Evolutionary conservation across 1,284 basidiomycete genomes (phyloP), one percentile per base, ranked within the genome.

Genomic region (Hortiboletus rubellus): DNA sequence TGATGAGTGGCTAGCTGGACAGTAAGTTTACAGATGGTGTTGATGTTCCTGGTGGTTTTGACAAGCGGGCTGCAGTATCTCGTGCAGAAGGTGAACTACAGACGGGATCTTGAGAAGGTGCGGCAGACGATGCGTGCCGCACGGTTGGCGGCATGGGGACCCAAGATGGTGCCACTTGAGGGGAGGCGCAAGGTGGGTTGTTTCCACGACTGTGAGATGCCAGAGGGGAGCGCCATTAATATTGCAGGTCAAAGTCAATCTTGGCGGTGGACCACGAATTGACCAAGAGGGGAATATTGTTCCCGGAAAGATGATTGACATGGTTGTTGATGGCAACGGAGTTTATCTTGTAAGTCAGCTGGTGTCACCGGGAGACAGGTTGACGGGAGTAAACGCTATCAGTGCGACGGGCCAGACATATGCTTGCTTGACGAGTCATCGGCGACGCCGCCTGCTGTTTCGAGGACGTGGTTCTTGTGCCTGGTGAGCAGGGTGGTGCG

Each of bases 21-120:
- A 18, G 17, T 33, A 27, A 7, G 17, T 8, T 49, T 53, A 18
- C 48, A 63, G 66, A 83, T 83, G 36, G 94, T 95, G 34, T 60
- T 91, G 54, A 66, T 80, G 12, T 96, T 96, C 78, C 77, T 98
- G 67, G 77, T 81, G 7, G 60, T 89, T 46, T 73, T 96, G 41
- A 87, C 92, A 0, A 89, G 89, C 14, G 79, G 78, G 2, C 70
- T 96, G 66, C 95, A 98, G 73, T 89, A 90, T 64, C 62, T 93
- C 40, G 82, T 94, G 52, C 89, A 93, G 63, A 76, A 76, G 46
- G 77, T 96, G 62, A 95, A 90, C 71, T 87, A 92, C 73, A 82
- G 78, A 59, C 82, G 81, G 30, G 92, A 96, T 67, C 66, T 89
- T 52, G 76, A 76, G 50, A 83, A 87, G 37, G 85, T 98, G 45